phyloP scores from a whole-genome alignment of 2,329 filamentous ascomycete genomes.

The Fusarium sp. region DNA sequence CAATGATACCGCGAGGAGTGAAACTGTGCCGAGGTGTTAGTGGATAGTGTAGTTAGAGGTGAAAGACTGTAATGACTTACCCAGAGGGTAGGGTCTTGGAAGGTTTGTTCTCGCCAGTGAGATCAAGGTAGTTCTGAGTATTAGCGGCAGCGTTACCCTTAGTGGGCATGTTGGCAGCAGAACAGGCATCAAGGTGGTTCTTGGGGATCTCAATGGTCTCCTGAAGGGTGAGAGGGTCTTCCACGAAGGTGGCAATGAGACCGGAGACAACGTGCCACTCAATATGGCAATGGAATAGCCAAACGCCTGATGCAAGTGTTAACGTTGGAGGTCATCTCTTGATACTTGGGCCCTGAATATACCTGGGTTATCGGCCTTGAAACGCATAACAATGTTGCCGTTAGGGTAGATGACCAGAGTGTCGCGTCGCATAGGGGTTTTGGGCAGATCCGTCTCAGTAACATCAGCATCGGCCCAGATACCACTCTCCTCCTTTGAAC shows the following conservation, averaged over 20 bases:
- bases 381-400: constrained; percentile 79
- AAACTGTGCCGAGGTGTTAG: constrained; percentile 61
- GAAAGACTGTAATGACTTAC: constrained; percentile 48
- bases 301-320: constrained; percentile 62
- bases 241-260: constrained; percentile 74
- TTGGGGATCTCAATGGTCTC: constrained; percentile 71
- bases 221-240: constrained; percentile 75
- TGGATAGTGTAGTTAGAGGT: not conserved
- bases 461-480: constrained; percentile 62
- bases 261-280: constrained; percentile 82
- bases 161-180: constrained; percentile 63
- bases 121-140: constrained; percentile 72
- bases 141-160: constrained; percentile 84
- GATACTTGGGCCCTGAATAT: constrained; percentile 32
- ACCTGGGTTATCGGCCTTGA: constrained; percentile 77
- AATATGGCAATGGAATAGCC: constrained; percentile 86
- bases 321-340: not conserved
- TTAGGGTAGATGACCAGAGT: constrained; percentile 76
- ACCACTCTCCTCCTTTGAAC: constrained; percentile 71
- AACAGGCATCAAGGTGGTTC: constrained; percentile 72
- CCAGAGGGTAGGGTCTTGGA: constrained; percentile 74
- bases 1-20: constrained; percentile 79
- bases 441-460: constrained; percentile 63
- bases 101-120: constrained; percentile 71
- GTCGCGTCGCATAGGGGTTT: constrained; percentile 76